Percentiles rank a stretch among this genome's conserved stretches.
Conservation (phyloP, 2,329 filamentous ascomycete species). For the Emmonsia crescens region DNA sequence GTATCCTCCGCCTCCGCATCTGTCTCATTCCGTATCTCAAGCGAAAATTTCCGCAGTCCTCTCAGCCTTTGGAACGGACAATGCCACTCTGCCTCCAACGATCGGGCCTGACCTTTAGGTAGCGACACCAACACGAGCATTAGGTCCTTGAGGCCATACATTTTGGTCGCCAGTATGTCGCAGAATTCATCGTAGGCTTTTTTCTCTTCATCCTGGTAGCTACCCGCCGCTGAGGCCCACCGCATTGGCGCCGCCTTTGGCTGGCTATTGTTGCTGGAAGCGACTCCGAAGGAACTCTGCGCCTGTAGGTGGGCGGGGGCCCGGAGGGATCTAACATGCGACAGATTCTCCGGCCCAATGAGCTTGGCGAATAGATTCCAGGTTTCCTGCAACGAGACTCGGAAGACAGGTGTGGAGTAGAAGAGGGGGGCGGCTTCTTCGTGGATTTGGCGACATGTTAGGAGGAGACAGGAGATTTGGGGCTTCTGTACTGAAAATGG, state of each 20-base stretch:
- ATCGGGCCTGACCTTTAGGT: neutral
- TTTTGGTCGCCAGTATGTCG: neutral
- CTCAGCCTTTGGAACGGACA: neutral
- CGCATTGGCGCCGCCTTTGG: neutral
- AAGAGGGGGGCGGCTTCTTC: neutral
- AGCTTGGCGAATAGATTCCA: neutral
- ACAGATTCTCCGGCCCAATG: neutral
- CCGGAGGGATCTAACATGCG: neutral
- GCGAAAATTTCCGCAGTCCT: neutral
- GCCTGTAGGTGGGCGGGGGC: neutral
- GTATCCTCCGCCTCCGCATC: conserved; percentile 1
- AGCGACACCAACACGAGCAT: neutral
- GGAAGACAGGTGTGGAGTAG: neutral
- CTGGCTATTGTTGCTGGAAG: neutral
- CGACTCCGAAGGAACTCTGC: neutral
- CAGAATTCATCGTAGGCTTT: neutral
- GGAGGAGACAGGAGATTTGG: conserved; percentile 1
- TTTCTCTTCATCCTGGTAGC: neutral
- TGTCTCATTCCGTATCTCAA: conserved; percentile 1
- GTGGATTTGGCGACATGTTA: conserved; percentile 3
- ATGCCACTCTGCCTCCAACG: neutral
- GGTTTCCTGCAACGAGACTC: neutral
- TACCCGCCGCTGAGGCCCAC: neutral
- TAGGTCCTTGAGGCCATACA: neutral
- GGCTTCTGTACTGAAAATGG: neutral